phyloP scores from a whole-genome alignment of 2,329 filamentous ascomycete species.

The Madurella fahalii region DNA sequence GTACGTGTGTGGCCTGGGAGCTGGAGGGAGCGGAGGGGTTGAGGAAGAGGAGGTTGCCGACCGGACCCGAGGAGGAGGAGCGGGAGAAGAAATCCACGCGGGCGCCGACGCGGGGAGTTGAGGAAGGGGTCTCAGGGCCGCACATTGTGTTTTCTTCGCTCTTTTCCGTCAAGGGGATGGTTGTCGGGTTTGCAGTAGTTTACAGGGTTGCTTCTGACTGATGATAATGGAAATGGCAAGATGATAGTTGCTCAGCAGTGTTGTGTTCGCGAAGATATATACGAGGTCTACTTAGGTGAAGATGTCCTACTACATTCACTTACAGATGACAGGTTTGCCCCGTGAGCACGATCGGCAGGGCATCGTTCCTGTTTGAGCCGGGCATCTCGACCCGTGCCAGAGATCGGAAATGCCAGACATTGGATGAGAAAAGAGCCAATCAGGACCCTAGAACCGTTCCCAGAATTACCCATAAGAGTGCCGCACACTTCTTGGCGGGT shows the following conservation, averaged over 20 bases:
- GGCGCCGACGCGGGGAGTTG: slow-evolving; percentile 24
- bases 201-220: not conserved
- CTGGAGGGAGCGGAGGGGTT: slow-evolving; percentile 21
- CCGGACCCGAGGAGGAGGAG: not conserved
- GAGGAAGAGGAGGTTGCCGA: slow-evolving; percentile 26
- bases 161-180: no score
- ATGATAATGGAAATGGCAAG: not conserved
- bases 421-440: slow-evolving; percentile 9
- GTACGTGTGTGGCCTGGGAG: slow-evolving; percentile 24
- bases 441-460: slow-evolving; percentile 5
- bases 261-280: not conserved
- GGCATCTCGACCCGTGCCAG: not conserved
- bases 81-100: slow-evolving; percentile 26
- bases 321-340: not conserved
- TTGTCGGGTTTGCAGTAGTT: no score
- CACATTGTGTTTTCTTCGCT: slow-evolving; percentile 15
- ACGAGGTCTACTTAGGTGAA: not conserved
- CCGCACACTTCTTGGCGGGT: slow-evolving; percentile 12
- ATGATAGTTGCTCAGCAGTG: no score
- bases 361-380: slow-evolving; percentile 3
- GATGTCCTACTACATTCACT: no score
- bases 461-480: slow-evolving; percentile 18
- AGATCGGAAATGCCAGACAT: not conserved
- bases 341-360: not conserved
- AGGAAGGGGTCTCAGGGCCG: slow-evolving; percentile 20